These are phyloP conservation scores for Vinca major DNA, from an alignment of 305 asterid genomes.

Conservation along the genomic window DNA sequence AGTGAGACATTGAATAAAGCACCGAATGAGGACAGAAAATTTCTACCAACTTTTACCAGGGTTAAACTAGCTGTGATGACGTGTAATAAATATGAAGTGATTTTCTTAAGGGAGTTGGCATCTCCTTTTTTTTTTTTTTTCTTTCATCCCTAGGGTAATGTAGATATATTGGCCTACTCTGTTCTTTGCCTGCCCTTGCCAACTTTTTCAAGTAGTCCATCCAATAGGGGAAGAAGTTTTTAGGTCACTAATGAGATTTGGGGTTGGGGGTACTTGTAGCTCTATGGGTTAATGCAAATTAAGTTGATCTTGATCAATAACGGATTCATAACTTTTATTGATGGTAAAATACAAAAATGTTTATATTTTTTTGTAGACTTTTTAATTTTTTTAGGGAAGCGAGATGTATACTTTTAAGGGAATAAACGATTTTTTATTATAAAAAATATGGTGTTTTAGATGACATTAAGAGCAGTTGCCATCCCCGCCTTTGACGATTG, in stretches of 20 bases:
- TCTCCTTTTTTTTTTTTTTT: neutral
- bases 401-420: too few species aligned
- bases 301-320: neutral
- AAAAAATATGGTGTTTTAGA: too few species aligned
- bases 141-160: neutral
- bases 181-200: neutral
- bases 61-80: constrained; percentile 42
- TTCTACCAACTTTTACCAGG: constrained; percentile 31
- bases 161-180: neutral
- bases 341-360: too few species aligned
- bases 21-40: too few species aligned
- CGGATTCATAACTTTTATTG: too few species aligned
- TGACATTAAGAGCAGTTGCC: too few species aligned
- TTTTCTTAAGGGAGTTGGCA: constrained; percentile 37
- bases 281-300: too few species aligned
- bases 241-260: neutral
- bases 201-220: neutral
- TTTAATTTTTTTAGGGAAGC: too few species aligned
- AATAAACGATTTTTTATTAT: too few species aligned
- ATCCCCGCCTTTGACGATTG: too few species aligned
- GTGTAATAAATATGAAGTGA: constrained; percentile 47
- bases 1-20: too few species aligned
- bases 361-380: too few species aligned
- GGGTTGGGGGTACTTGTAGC: neutral
- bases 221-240: neutral